Conservation (phyloP, 2,329 filamentous ascomycete species). For the Verticillium nubilum region DNA sequence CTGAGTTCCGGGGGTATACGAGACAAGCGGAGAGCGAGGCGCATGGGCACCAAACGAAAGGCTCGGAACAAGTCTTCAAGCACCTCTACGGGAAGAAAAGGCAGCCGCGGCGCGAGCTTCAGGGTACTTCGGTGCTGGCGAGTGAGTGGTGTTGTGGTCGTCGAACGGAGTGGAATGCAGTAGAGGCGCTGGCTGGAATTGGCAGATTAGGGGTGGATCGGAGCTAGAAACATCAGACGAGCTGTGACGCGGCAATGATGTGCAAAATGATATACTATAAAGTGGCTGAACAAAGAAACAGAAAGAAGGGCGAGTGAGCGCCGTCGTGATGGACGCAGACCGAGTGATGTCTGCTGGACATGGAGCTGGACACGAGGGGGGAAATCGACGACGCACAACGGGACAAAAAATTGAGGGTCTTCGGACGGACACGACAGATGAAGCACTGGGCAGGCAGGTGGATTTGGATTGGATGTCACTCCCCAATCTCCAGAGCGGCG, state of each 20-base stretch:
- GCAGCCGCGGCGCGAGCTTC: background rate
- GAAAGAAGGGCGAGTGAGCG: background rate
- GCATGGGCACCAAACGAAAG: background rate
- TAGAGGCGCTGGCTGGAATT: background rate
- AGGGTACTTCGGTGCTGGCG: background rate
- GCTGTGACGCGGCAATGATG: background rate
- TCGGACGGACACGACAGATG: background rate
- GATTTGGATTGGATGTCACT: slow-evolving; percentile 1
- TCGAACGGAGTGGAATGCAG: background rate
- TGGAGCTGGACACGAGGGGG: background rate
- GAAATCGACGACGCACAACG: background rate
- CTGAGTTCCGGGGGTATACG: background rate
- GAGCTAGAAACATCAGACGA: background rate
- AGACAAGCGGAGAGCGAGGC: background rate
- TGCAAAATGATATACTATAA: background rate
- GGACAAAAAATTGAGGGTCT: background rate
- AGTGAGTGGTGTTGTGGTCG: background rate
- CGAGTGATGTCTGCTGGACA: background rate
- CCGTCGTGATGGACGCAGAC: background rate
- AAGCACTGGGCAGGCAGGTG: background rate
- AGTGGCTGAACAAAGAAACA: background rate
- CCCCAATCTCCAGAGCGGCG: background rate
- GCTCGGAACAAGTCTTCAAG: background rate
- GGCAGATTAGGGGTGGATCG: background rate
- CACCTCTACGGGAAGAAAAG: background rate